Conservation (phyloP, 495 filamentous ascomycete genomes). For the Hypoxylon perforatum region DNA sequence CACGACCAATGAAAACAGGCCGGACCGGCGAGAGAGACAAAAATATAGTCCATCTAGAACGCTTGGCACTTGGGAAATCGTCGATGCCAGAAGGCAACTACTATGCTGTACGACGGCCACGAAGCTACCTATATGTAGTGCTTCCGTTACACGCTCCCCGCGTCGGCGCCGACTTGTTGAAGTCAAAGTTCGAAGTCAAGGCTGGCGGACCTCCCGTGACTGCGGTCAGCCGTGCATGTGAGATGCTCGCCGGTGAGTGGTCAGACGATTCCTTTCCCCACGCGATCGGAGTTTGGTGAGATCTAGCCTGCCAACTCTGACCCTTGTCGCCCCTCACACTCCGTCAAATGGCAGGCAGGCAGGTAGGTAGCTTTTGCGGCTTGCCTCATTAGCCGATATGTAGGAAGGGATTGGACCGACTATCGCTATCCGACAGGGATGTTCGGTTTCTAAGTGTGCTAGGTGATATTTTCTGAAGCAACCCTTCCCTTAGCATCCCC, state of each 20-base stretch:
- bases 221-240: conserved; percentile 41
- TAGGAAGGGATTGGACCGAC: conserved; percentile 39
- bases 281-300: conserved; percentile 39
- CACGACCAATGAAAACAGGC: not conserved
- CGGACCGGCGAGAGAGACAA: not conserved
- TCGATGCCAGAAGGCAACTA: conserved; percentile 8
- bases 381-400: conserved; percentile 45
- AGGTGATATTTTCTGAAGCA: conserved; percentile 37
- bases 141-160: conserved; percentile 27
- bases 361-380: conserved; percentile 32
- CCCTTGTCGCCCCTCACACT: conserved; percentile 37
- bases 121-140: conserved; percentile 22
- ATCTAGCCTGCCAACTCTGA: conserved; percentile 26
- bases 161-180: conserved; percentile 13
- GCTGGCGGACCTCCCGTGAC: conserved; percentile 31
- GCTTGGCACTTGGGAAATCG: conserved; percentile 16
- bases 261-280: conserved; percentile 41
- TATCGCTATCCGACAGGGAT: conserved; percentile 39
- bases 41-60: conserved; percentile 9
- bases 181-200: conserved; percentile 28
- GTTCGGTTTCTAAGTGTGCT: too few relatives aligned
- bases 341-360: too few relatives aligned
- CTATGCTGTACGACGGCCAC: conserved; percentile 25
- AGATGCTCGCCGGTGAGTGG: conserved; percentile 37
- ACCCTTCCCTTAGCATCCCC: too few relatives aligned